Conservation (phyloP, 495 filamentous ascomycete genomes). For the Trichoderma gamsii region DNA sequence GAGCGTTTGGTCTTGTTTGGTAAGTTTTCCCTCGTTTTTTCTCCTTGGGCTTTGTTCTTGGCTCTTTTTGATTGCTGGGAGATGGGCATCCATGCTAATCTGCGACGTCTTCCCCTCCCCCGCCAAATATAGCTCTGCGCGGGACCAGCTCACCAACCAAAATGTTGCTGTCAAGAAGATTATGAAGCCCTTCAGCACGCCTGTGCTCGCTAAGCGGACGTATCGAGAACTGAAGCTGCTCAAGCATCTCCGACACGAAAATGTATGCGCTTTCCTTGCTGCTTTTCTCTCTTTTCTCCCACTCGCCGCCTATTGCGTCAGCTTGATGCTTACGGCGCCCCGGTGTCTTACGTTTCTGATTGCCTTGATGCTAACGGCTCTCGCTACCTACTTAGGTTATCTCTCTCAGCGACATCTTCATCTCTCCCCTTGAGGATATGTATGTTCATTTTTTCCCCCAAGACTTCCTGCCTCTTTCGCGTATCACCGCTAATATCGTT, state of each 20-base stretch:
- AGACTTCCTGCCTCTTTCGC: no score
- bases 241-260: constrained; percentile 95
- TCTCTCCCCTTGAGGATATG: constrained; percentile 98
- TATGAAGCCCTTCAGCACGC: constrained; percentile 99
- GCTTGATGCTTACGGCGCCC: background rate
- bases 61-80: constrained; percentile 21
- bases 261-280: constrained; percentile 50
- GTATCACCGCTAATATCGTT: constrained; percentile 24
- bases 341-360: constrained; percentile 17
- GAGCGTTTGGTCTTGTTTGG: constrained; percentile 97
- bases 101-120: constrained; percentile 13
- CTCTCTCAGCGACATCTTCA: constrained; percentile 98
- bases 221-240: constrained; percentile 96
- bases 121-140: constrained; percentile 66
- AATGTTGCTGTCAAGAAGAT: constrained; percentile 99
- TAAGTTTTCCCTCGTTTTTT: constrained; percentile 38
- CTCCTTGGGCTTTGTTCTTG: background rate
- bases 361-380: background rate
- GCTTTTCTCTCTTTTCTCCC: background rate
- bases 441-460: constrained; percentile 44
- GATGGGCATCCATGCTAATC: background rate
- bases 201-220: constrained; percentile 91
- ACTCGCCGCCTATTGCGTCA: background rate
- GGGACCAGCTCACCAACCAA: constrained; percentile 91
- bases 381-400: constrained; percentile 63